These are phyloP conservation scores for Saussurea involucrata DNA, from an alignment of 129 eudicot species.

Conservation along the genomic window DNA sequence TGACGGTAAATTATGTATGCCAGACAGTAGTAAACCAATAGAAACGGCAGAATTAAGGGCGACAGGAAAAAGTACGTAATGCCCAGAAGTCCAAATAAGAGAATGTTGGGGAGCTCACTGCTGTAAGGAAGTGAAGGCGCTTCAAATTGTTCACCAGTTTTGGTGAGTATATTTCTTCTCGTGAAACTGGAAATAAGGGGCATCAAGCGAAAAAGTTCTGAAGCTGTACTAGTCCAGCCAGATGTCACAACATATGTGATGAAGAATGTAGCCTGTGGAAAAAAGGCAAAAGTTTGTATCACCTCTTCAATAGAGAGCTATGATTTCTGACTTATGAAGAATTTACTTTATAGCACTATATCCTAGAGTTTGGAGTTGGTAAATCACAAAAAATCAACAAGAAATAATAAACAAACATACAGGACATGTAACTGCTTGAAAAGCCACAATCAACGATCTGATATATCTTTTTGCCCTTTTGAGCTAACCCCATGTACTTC, in stretches of 20 bases:
- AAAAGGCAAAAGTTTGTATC: constrained; percentile 4
- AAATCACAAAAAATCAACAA: not conserved
- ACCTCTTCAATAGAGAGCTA: not conserved
- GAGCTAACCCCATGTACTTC: not conserved
- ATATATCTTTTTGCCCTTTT: not conserved
- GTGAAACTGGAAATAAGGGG: constrained; percentile 40
- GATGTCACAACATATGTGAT: constrained; percentile 85
- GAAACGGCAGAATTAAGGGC: constrained; percentile 80
- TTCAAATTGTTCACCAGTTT: constrained; percentile 47
- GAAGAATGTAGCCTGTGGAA: constrained; percentile 76
- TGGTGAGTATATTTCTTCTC: constrained; percentile 30
- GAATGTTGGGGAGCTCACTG: constrained; percentile 69
- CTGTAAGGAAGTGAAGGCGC: constrained; percentile 79
- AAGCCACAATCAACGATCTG: not conserved
- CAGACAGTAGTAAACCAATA: constrained; percentile 81
- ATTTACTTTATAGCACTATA: not conserved
- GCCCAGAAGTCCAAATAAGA: constrained; percentile 89
- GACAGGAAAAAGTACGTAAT: constrained; percentile 81
- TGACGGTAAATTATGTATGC: constrained; percentile 74
- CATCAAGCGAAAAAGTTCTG: constrained; percentile 57
- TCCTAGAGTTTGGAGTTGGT: not conserved
- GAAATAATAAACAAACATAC: not conserved
- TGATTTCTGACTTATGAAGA: not conserved
- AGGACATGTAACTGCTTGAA: not conserved
- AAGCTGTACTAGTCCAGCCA: constrained; percentile 85